These are phyloP conservation scores for Diaporthe aspalathi DNA, from an alignment of 2,329 filamentous ascomycete species.

Conservation along the genomic window DNA sequence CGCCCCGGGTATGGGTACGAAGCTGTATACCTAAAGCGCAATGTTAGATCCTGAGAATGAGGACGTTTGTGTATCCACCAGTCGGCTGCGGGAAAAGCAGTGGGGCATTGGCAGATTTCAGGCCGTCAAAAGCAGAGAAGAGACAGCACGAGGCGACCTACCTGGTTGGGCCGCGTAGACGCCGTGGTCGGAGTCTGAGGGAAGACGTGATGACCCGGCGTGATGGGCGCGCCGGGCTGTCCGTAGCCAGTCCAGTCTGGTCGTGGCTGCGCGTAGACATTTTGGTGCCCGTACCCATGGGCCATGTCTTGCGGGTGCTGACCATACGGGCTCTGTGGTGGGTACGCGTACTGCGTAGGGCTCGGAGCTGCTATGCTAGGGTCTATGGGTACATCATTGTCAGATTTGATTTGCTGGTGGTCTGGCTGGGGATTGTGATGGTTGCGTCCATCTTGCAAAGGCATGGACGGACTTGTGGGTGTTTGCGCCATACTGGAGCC, in stretches of 20 bases:
- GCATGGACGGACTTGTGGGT: slow-evolving; percentile 96
- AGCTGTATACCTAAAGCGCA: slow-evolving; percentile 87
- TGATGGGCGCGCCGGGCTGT: slow-evolving; percentile 60
- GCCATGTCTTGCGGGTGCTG: slow-evolving; percentile 83
- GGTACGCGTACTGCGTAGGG: slow-evolving; percentile 66
- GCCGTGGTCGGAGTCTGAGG: slow-evolving; percentile 65
- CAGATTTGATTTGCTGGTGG: slow-evolving; percentile 84
- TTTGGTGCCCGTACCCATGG: slow-evolving; percentile 75
- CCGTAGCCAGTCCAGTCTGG: slow-evolving; percentile 81
- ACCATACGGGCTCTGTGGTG: slow-evolving; percentile 74
- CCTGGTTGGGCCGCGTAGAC: slow-evolving; percentile 68
- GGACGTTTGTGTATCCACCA: not conserved
- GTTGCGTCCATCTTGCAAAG: slow-evolving; percentile 83
- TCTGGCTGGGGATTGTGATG: slow-evolving; percentile 75
- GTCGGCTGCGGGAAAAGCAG: not conserved
- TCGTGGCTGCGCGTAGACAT: slow-evolving; percentile 73
- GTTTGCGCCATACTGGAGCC: slow-evolving; percentile 94
- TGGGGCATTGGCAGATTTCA: too few relatives aligned
- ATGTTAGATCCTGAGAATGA: slow-evolving; percentile 38
- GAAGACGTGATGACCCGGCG: slow-evolving; percentile 65
- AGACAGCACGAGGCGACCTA: slow-evolving; percentile 54
- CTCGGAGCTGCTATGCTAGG: slow-evolving; percentile 94
- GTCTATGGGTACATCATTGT: slow-evolving; percentile 99
- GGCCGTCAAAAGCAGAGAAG: not conserved
- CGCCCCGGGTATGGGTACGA: slow-evolving; percentile 95